Evolutionary conservation across 768 basidiomycete species (phyloP).

Genomic region (Tricholoma furcatifolium): DNA sequence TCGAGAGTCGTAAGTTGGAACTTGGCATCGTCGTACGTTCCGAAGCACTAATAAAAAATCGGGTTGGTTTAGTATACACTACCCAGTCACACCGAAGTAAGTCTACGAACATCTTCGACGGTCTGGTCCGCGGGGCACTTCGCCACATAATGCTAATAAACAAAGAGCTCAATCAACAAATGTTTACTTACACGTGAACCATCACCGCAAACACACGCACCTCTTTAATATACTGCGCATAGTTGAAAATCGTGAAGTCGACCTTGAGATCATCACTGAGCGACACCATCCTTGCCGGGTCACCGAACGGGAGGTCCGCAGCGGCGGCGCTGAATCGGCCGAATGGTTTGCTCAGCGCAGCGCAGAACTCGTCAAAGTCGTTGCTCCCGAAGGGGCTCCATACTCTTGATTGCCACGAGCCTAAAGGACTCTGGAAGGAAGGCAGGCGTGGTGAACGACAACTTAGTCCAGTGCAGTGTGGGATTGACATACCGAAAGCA

Average conservation of each 20-base stretch:
- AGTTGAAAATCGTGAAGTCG: constrained; percentile 66
- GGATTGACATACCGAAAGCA: constrained; percentile 48
- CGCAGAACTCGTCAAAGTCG: constrained; percentile 69
- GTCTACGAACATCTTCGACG: constrained; percentile 31
- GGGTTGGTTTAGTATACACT: not conserved
- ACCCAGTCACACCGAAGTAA: not conserved
- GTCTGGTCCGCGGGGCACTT: constrained; percentile 48
- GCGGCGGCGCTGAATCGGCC: constrained; percentile 26
- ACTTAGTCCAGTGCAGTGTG: not conserved
- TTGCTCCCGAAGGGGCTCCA: constrained; percentile 82
- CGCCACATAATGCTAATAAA: constrained; percentile 49
- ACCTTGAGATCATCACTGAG: constrained; percentile 46
- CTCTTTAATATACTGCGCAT: constrained; percentile 74
- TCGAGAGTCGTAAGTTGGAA: constrained; percentile 62
- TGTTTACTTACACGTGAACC: too few species aligned
- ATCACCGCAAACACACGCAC: constrained; percentile 38
- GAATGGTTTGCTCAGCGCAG: constrained; percentile 46
- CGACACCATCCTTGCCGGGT: constrained; percentile 46
- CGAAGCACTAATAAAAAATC: constrained; percentile 71
- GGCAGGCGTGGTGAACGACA: not conserved
- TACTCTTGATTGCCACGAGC: constrained; percentile 78
- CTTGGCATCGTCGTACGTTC: constrained; percentile 68
- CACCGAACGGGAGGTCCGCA: constrained; percentile 44
- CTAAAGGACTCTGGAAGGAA: constrained; percentile 56
- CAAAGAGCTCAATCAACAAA: not conserved